Conservation (phyloP, 2,329 filamentous ascomycete genomes). For the Cordyceps farinosa region DNA sequence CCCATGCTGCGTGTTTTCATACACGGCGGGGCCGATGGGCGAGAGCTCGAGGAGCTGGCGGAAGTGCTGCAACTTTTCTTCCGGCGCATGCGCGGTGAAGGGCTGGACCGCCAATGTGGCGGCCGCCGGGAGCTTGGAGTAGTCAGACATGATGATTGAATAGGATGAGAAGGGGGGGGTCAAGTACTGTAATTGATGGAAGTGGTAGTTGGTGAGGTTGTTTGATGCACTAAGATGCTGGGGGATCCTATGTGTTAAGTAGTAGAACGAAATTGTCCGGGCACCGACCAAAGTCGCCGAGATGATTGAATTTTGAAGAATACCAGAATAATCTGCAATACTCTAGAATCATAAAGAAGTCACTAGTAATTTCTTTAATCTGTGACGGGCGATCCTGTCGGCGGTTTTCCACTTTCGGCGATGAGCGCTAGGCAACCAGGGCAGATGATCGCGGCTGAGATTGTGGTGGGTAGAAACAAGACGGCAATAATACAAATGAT, state of each 20-base stretch:
- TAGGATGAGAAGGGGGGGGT: not conserved
- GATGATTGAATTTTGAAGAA: not conserved
- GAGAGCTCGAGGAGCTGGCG: conserved; percentile 44
- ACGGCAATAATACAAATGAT: too few relatives aligned
- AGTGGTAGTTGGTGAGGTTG: not conserved
- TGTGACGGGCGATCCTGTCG: not conserved
- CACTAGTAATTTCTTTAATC: not conserved
- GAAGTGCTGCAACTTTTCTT: conserved; percentile 43
- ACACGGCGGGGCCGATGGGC: conserved; percentile 45
- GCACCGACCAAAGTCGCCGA: too few relatives aligned
- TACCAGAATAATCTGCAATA: not conserved
- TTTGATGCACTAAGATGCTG: not conserved
- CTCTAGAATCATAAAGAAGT: conserved; percentile 4
- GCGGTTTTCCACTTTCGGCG: not conserved
- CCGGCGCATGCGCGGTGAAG: conserved; percentile 40
- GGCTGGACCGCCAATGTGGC: conserved; percentile 21
- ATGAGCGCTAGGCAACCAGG: not conserved
- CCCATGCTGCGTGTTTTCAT: conserved; percentile 43
- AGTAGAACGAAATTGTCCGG: not conserved
- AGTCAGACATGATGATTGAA: conserved; percentile 14
- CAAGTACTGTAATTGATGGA: not conserved
- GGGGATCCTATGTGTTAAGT: not conserved
- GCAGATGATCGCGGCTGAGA: not conserved
- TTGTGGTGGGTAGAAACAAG: too few relatives aligned
- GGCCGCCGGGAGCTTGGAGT: conserved; percentile 5